Percentiles rank a stretch among this genome's conserved stretches.
Conservation (phyloP, 257 asterid species). For the Prunella vulgaris region DNA sequence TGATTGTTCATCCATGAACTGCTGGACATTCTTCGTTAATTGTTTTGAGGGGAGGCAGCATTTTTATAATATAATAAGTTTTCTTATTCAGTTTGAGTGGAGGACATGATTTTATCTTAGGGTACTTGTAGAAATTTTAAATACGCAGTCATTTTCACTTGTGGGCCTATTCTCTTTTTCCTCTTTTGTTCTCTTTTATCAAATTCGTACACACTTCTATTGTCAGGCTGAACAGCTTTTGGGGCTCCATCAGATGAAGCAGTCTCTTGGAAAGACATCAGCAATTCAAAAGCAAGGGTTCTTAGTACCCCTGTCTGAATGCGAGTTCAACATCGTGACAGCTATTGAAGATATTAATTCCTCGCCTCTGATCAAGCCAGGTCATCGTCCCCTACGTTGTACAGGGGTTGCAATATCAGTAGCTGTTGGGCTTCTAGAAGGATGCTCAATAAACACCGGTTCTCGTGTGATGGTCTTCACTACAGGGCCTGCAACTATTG, state of each 20-base stretch:
- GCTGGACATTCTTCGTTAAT: neutral
- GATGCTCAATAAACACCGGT: slow-evolving; percentile 61
- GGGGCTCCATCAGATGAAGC: slow-evolving; percentile 58
- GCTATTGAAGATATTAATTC: slow-evolving; percentile 80
- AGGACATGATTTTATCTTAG: neutral
- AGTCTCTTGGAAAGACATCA: slow-evolving; percentile 52
- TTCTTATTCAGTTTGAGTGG: neutral
- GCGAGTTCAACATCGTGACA: slow-evolving; percentile 73
- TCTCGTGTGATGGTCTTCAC: slow-evolving; percentile 93
- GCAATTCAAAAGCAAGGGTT: slow-evolving; percentile 59
- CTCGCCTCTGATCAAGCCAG: slow-evolving; percentile 43
- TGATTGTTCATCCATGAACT: neutral
- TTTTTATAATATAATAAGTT: neutral
- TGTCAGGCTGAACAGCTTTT: slow-evolving; percentile 62
- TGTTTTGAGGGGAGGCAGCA: neutral
- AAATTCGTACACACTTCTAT: slow-evolving; percentile 18
- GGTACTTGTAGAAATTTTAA: neutral
- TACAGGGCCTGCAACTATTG: slow-evolving; percentile 88
- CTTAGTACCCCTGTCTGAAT: slow-evolving; percentile 67
- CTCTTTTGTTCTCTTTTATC: neutral
- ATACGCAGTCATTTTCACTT: neutral
- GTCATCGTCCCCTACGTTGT: slow-evolving; percentile 76
- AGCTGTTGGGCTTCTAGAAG: slow-evolving; percentile 89
- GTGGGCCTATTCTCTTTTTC: neutral
- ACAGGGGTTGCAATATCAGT: slow-evolving; percentile 89